Evolutionary conservation across 176 grass and related monocot species (phyloP).

Genomic region (Poa pratensis): DNA sequence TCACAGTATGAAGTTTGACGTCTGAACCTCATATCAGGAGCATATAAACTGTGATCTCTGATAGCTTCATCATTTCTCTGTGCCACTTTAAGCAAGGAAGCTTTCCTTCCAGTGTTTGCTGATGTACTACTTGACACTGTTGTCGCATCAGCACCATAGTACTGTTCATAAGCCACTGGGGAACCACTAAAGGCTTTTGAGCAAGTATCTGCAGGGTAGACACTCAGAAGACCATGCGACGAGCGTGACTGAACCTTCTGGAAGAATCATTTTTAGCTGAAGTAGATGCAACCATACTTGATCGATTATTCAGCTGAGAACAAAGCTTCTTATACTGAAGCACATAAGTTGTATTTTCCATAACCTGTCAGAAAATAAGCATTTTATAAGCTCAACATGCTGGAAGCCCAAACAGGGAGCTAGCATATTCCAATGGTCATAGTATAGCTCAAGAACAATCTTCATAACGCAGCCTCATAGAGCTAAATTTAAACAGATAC

Average conservation of each 20-base stretch:
- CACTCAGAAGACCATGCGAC: slow-evolving; percentile 38
- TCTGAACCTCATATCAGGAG: slow-evolving; percentile 49
- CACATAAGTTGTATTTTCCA: slow-evolving; percentile 69
- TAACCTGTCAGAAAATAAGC: slow-evolving; percentile 57
- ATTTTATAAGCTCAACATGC: slow-evolving; percentile 33
- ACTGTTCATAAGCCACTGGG: slow-evolving; percentile 52
- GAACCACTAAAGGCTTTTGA: slow-evolving; percentile 40
- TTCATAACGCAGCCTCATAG: background rate
- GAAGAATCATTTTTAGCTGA: slow-evolving; percentile 50
- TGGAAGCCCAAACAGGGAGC: slow-evolving; percentile 17
- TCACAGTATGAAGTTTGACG: slow-evolving; percentile 43
- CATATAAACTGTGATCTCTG: slow-evolving; percentile 48
- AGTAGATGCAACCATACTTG: slow-evolving; percentile 53
- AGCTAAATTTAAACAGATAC: background rate
- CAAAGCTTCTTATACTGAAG: slow-evolving; percentile 66
- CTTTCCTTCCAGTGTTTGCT: slow-evolving; percentile 38
- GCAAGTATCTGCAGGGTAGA: slow-evolving; percentile 34
- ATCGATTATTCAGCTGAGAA: slow-evolving; percentile 59
- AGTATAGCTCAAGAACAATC: slow-evolving; percentile 1
- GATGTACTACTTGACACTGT: slow-evolving; percentile 48
- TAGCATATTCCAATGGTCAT: slow-evolving; percentile 19
- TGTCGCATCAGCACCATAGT: slow-evolving; percentile 32
- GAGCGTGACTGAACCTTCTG: slow-evolving; percentile 44
- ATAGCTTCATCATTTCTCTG: slow-evolving; percentile 42
- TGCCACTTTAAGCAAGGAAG: slow-evolving; percentile 48